Percentiles rank a stretch among this genome's conserved stretches.
Evolutionary conservation across 2,329 filamentous ascomycete species (phyloP).

Genomic region (Gyromitra esculenta): DNA sequence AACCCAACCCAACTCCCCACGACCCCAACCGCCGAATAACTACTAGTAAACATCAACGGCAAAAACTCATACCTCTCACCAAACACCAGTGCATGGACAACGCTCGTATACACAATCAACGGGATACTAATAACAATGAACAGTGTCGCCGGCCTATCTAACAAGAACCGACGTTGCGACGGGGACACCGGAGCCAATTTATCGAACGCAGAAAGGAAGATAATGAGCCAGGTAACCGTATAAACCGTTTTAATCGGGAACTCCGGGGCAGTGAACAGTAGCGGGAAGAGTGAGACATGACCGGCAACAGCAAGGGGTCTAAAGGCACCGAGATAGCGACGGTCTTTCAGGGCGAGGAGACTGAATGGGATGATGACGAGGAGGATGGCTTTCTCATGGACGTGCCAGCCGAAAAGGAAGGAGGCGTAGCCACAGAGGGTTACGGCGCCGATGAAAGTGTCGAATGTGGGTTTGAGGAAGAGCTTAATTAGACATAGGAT

Average conservation of each 20-base stretch:
- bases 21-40: slow-evolving; percentile 92
- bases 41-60: slow-evolving; percentile 95
- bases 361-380: slow-evolving; percentile 95
- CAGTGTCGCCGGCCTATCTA: slow-evolving; percentile 88
- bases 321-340: slow-evolving; percentile 90
- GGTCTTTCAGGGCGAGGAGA: slow-evolving; percentile 86
- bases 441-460: slow-evolving; percentile 86
- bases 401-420: slow-evolving; percentile 98
- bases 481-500: slow-evolving; percentile 80
- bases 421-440: slow-evolving; percentile 95
- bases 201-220: slow-evolving; percentile 88
- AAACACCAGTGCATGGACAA: slow-evolving; percentile 84
- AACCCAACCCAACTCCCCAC: slow-evolving; percentile 96
- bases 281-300: slow-evolving; percentile 92
- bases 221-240: slow-evolving; percentile 87
- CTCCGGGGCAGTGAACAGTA: slow-evolving; percentile 85
- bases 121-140: slow-evolving; percentile 93
- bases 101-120: slow-evolving; percentile 85
- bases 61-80: slow-evolving; percentile 86
- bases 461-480: slow-evolving; percentile 82
- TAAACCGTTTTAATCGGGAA: slow-evolving; percentile 95
- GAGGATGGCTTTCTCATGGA: slow-evolving; percentile 96
- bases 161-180: slow-evolving; percentile 82
- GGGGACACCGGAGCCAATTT: slow-evolving; percentile 78
- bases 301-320: slow-evolving; percentile 90